Evolutionary conservation across 192 early-diverging fungal species (phyloP), one percentile per base, ranked within the genome.

Genomic region (Rhizophagus clarus): DNA sequence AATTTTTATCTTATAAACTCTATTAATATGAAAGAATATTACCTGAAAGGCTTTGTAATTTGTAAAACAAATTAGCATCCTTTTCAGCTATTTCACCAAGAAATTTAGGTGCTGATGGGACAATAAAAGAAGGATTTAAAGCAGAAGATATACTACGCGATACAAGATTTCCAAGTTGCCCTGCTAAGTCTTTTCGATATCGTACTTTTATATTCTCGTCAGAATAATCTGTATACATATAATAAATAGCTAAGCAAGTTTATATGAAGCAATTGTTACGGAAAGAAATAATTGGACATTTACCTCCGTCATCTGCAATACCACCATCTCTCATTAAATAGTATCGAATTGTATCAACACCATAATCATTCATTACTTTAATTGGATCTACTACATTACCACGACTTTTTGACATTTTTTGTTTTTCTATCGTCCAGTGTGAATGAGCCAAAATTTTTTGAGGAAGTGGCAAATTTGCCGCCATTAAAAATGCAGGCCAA

Each of bases 401-500:
- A 63, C 87, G 83, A 86, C 93, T 94, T 83, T 99, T 99, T 29
- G 96, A 97, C 97, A 99, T 99, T 83, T 99, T 99, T 64, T 92
- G 89, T 72, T 91, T 89, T 31, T 87, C 87, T 87, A 95, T 92
- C 2, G 96, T 94, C 96, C 96, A 99, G 84, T 99, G 97, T 24
- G 95, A 95, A 80, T 99, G 97, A 2, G 95, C 92, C 29, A 99
- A 78, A 77, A 99, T 97, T 32, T 89, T 88, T 66, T 85, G 82
- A 7, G 97, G 97, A 56, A 94, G 85, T 2, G 90, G 90, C 29
- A 98, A 82, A 0, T 85, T 90, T 4, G 94, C 94, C 0, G 97
- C 97, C 89, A 99, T 91, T 60, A 99, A 84, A 76, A 99, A 95
- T 1, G 96, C 96, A 15, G 97, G 97, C 97, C 97, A 99, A 83